Evolutionary conservation across 2,329 filamentous ascomycete species (phyloP).

Genomic region (Clonostachys chloroleuca): DNA sequence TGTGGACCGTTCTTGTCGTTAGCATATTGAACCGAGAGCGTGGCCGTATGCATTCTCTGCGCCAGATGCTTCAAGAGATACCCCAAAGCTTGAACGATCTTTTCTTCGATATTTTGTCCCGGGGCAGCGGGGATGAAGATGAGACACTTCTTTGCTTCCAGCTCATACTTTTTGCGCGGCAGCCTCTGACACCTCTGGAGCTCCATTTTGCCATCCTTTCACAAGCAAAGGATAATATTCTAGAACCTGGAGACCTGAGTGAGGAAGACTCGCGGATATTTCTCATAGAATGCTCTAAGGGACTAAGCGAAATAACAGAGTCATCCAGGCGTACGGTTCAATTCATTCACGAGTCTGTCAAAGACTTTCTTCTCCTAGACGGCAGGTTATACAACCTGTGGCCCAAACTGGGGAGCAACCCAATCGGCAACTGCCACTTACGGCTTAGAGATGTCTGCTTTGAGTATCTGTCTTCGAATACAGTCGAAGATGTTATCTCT

Average conservation of each 20-base stretch:
- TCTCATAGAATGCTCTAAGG: slow-evolving; percentile 29
- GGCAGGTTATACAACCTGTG: neutral
- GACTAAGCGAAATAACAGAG: slow-evolving; percentile 29
- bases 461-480: too few species aligned
- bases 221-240: slow-evolving; percentile 1
- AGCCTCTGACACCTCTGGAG: slow-evolving; percentile 31
- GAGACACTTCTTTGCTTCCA: slow-evolving; percentile 37
- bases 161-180: slow-evolving; percentile 45
- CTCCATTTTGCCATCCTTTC: slow-evolving; percentile 23
- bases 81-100: slow-evolving; percentile 35
- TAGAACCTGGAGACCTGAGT: neutral
- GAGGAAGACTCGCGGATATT: slow-evolving; percentile 13
- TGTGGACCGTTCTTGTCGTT: slow-evolving; percentile 32
- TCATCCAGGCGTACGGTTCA: slow-evolving; percentile 23
- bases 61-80: slow-evolving; percentile 20
- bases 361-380: slow-evolving; percentile 34
- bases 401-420: neutral
- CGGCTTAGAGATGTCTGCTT: neutral
- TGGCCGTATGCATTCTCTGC: slow-evolving; percentile 14
- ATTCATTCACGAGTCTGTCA: slow-evolving; percentile 42
- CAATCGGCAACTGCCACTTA: neutral
- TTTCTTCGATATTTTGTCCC: slow-evolving; percentile 43
- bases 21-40: slow-evolving; percentile 22
- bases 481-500: too few species aligned
- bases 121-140: slow-evolving; percentile 35